Evolutionary conservation across 75 land plant species (phyloP).

Genomic region (Sequoiadendron giganteum): DNA sequence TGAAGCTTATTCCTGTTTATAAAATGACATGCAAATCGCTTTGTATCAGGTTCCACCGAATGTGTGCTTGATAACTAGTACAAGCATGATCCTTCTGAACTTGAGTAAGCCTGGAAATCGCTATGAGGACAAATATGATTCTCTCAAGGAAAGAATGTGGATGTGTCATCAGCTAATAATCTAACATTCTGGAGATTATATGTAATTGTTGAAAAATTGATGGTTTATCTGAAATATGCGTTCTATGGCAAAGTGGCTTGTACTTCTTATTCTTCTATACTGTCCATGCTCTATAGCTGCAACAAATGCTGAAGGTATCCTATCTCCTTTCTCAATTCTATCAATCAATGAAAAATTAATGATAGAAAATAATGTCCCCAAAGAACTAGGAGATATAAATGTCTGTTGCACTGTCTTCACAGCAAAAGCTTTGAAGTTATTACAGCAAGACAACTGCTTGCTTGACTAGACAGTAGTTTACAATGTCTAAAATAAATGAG

Average conservation of each 20-base stretch:
- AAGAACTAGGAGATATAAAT: not conserved
- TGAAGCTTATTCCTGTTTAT: not conserved
- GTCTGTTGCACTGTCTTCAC: not conserved
- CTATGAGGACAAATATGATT: not conserved
- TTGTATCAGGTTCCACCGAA: slow-evolving; percentile 7
- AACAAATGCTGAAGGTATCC: slow-evolving; percentile 11
- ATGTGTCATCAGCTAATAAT: not conserved
- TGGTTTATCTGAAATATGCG: not conserved
- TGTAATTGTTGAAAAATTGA: not conserved
- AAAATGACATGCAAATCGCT: not conserved
- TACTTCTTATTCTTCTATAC: slow-evolving; percentile 8
- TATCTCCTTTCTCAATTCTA: not conserved
- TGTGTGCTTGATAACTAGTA: not conserved
- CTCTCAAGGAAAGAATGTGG: not conserved
- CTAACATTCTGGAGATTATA: not conserved
- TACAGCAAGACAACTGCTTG: not conserved
- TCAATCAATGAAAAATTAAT: not conserved
- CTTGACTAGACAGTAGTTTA: not conserved
- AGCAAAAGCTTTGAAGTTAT: not conserved
- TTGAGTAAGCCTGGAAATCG: not conserved
- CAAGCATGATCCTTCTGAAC: not conserved
- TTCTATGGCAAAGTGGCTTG: not conserved
- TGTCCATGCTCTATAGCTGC: not conserved
- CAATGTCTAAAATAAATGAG: not conserved
- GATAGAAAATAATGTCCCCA: not conserved